Evolutionary conservation across 441 rosid species (phyloP), one percentile per base, ranked within the genome.

Genomic region (Euphorbia celastroides): DNA sequence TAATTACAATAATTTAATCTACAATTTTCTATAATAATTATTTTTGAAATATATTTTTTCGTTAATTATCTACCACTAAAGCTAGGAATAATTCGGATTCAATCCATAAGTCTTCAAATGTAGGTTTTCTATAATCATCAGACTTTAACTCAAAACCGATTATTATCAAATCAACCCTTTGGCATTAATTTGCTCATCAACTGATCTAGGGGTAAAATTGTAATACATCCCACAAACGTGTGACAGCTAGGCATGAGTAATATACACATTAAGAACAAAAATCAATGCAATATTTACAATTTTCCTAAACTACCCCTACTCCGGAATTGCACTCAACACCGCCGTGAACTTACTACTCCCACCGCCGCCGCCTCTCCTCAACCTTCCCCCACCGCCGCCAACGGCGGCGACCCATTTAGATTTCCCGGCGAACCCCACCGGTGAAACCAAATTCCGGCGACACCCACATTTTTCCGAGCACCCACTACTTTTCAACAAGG

Each of bases 301-400:
- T 55, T 73, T 42, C 60, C 77, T 57, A 34, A 60, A 34, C 70
- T 65, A 60, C 67, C 70, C 71, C 80, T 83, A 87, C 82, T 93
- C 97, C 0, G 92, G 88, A 57, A 93, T 93, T 13, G 92, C 83
- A 69, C 74, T 74, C 75, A 93, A 70, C 76, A 79, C 79, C 16
- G 81, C 89, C 72, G 79, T 65, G 32, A 76, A 85, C 69, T 77
- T 78, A 5, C 79, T 75, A 65, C 86, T 64, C 52, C 75, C 83
- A 32, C 74, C 77, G 31, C 83, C 77, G 25, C 56, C 26, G 12
- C 79, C 70, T 54, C 77, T 79, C 42, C 78, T 66, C 42, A 62
- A 66, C 7, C 72, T 42, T 1, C 81, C 69, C 0, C 70, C 66
- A 3, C 72, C 73, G 19, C 80, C 73, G 23, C 76, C 70, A 28